Evolutionary conservation across 805 yeast genomes (phyloP).

Genomic region (Zygotorulaspora danielsina): DNA sequence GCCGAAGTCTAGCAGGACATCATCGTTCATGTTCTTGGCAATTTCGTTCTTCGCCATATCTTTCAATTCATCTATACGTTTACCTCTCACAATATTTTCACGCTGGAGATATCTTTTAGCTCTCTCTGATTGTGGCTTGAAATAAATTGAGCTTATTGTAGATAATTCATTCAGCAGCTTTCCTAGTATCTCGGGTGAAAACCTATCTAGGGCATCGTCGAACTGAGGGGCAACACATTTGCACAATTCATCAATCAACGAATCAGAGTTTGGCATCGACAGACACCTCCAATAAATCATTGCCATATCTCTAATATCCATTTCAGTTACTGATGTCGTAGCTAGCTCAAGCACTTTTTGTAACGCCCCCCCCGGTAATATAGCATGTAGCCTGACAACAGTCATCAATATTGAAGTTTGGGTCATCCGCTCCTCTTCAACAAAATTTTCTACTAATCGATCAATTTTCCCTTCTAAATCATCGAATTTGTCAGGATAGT

Average conservation of each 20-base stretch:
- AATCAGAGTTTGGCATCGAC: constrained; percentile 40
- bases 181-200: constrained; percentile 64
- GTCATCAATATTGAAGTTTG: constrained; percentile 59
- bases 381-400: constrained; percentile 52
- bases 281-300: constrained; percentile 75
- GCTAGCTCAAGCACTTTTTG: constrained; percentile 59
- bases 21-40: constrained; percentile 59
- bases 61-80: constrained; percentile 72
- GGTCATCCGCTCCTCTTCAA: constrained; percentile 54
- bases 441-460: constrained; percentile 47
- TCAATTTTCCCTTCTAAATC: constrained; percentile 46
- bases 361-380: constrained; percentile 43
- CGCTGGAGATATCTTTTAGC: constrained; percentile 39
- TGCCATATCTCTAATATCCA: constrained; percentile 78
- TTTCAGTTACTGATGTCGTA: constrained; percentile 61
- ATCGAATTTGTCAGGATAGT: constrained; percentile 59
- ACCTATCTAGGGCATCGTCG: constrained; percentile 63
- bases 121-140: constrained; percentile 70
- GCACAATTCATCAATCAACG: constrained; percentile 29
- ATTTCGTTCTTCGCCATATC: constrained; percentile 74
- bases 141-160: constrained; percentile 83
- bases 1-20: constrained; percentile 81
- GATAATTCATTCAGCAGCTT: constrained; percentile 72
- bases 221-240: constrained; percentile 58
- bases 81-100: constrained; percentile 39